phyloP scores from a whole-genome alignment of 2,329 filamentous ascomycete species.

The Chaetothyriales sp. region DNA sequence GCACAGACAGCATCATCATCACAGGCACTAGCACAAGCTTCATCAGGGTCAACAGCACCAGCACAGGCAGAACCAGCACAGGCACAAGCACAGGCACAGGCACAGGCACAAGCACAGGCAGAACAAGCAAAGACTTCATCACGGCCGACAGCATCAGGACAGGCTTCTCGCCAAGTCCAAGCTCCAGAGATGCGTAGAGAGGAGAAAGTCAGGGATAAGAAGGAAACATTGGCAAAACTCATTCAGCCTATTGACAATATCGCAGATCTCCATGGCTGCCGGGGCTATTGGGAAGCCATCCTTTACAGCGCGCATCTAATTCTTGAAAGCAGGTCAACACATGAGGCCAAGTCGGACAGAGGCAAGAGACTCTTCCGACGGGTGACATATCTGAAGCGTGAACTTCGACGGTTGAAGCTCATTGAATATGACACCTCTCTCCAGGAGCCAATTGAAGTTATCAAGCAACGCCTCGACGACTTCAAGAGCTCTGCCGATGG shows the following conservation, averaged over 20 bases:
- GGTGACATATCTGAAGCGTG: neutral
- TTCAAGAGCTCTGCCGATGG: neutral
- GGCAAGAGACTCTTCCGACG: constrained; percentile 5
- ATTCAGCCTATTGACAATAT: neutral
- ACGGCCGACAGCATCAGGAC: no score
- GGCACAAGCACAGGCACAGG: no score
- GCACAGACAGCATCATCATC: no score
- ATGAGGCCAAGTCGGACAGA: constrained; percentile 3
- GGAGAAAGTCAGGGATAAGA: neutral
- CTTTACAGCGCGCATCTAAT: constrained; percentile 8
- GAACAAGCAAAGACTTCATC: no score
- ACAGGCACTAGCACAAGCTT: no score
- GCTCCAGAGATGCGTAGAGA: neutral
- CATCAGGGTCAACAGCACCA: no score
- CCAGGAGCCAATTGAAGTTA: neutral
- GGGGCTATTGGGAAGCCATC: constrained; percentile 6
- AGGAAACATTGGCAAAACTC: neutral
- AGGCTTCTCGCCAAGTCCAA: neutral
- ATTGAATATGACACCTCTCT: neutral
- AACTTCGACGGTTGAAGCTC: neutral
- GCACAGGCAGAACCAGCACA: no score
- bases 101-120: no score
- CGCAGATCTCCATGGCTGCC: neutral
- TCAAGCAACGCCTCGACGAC: neutral
- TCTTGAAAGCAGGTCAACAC: neutral